Evolutionary conservation across 495 filamentous ascomycete genomes (phyloP).

Genomic region (Penicillium pulvis): DNA sequence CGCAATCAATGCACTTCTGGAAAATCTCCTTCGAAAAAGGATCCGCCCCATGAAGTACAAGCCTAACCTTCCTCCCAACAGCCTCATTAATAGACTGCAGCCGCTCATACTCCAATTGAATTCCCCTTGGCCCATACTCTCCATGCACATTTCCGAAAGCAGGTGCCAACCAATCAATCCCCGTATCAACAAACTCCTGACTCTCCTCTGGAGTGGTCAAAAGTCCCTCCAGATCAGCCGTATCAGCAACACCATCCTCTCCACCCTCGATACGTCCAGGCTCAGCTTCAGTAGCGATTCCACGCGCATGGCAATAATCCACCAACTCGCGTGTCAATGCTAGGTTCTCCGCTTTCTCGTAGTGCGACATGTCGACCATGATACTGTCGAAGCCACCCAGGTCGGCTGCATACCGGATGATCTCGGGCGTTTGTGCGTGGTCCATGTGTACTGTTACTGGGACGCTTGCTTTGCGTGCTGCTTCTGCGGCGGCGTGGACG

Average conservation of each 20-base stretch:
- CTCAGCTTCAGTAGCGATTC: conserved; percentile 79
- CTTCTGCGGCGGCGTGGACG: conserved; percentile 65
- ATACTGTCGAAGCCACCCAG: conserved; percentile 73
- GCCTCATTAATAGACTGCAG: conserved; percentile 62
- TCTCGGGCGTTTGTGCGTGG: conserved; percentile 73
- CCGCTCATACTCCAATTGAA: conserved; percentile 72
- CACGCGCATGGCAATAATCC: conserved; percentile 69
- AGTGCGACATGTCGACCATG: conserved; percentile 83
- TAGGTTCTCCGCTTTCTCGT: conserved; percentile 82
- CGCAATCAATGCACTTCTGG: conserved; percentile 64
- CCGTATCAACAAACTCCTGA: conserved; percentile 72
- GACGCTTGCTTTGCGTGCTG: conserved; percentile 63
- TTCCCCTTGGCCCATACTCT: conserved; percentile 73
- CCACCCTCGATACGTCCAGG: conserved; percentile 82
- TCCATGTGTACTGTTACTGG: conserved; percentile 76
- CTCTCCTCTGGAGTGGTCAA: conserved; percentile 80
- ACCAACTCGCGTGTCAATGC: conserved; percentile 69
- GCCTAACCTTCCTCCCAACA: conserved; percentile 61
- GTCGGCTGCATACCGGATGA: conserved; percentile 67
- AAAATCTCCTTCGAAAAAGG: conserved; percentile 72
- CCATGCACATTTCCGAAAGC: conserved; percentile 89
- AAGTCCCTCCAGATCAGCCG: conserved; percentile 69
- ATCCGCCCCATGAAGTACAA: conserved; percentile 81
- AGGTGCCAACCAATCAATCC: conserved; percentile 81
- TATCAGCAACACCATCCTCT: conserved; percentile 81